A percentile compares a stretch with the other conserved stretches of the same genome.
Evolutionary conservation across 345 rosid species (phyloP).

Genomic region (Noccaea bulbosa): DNA sequence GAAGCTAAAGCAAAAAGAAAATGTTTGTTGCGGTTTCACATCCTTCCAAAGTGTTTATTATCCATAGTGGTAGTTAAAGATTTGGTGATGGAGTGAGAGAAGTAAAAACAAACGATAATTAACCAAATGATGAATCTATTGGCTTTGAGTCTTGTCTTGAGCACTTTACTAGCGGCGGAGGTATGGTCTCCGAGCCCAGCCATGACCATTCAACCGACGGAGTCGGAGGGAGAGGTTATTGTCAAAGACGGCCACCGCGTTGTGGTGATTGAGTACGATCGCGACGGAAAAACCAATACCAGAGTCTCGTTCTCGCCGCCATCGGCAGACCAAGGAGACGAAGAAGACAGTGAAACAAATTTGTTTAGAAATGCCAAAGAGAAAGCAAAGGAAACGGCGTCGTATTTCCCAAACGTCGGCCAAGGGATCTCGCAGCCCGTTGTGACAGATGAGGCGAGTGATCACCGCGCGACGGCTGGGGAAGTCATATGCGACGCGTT

Average conservation of each 20-base stretch:
- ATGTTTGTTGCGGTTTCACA: conserved; percentile 9
- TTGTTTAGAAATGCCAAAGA: conserved; percentile 35
- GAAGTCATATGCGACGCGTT: conserved; percentile 66
- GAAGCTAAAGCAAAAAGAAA: background rate
- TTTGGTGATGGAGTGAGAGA: conserved; percentile 6
- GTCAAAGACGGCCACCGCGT: conserved; percentile 70
- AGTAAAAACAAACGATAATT: background rate
- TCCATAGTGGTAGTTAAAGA: conserved; percentile 29
- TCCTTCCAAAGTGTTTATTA: conserved; percentile 22
- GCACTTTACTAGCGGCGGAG: conserved; percentile 59
- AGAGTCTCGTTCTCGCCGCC: conserved; percentile 63
- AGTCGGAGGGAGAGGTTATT: conserved; percentile 48
- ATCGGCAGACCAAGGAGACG: conserved; percentile 16
- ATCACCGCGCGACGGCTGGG: conserved; percentile 36
- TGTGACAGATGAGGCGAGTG: conserved; percentile 23
- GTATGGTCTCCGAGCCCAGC: conserved; percentile 59
- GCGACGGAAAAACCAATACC: conserved; percentile 61
- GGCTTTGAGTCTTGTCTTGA: conserved; percentile 55
- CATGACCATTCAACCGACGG: background rate
- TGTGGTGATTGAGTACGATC: conserved; percentile 69
- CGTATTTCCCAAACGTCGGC: conserved; percentile 43
- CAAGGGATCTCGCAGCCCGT: conserved; percentile 39
- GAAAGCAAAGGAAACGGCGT: conserved; percentile 42
- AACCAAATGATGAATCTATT: conserved; percentile 56
- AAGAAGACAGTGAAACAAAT: background rate